Base-by-base conservation (phyloP, 768 basidiomycete genomes). In the Boletus tylopilopsis region DNA sequence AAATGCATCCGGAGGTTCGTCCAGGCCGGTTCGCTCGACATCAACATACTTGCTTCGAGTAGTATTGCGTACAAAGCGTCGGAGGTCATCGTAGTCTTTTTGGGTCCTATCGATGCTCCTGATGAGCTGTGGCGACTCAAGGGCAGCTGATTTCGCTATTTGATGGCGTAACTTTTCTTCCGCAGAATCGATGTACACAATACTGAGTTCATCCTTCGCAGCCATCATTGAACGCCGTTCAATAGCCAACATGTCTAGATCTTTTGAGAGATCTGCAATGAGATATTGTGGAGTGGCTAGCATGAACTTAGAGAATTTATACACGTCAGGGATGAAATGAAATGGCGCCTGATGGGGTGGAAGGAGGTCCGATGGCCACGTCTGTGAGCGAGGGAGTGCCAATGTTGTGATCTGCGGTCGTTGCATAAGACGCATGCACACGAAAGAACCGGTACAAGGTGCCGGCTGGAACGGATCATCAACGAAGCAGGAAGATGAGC, bases 381-480 rank as follows among this genome's bases (percentile, higher is more conserved):
- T 91, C 15, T 73, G 61, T 2, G 95, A 94, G 21, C 92, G 85
- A 33, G 96, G 96, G 7, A 99, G 76, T 3, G 96, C 94, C 29
- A 98, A 78, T 0, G 95, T 97, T 4, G 94, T 94, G 59, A 95
- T 93, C 62, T 90, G 90, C 2, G 94, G 95, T 6, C 95, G 82
- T 58, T 92, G 89, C 59, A 99, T 82, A 12, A 99, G 79, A 18
- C 93, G 84, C 88, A 98, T 87, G 37, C 79, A 79, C 56, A 98
- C 73, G 10, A 68, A 73, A 19, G 84, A 78, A 22, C 85, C 87
- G 27, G 76, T 65, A 32, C 66, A 71, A 54, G 79, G 82, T 23
- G 73, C 63, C 16, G 71, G 52, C 18, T 72, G 68, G 29, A 75
- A 68, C 7, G 54, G 50, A 45, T 60, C 57, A 22, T 72, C 69